A percentile compares a stretch with the other conserved stretches of the same genome.
These are phyloP conservation scores for Rhododendron henanense DNA, from an alignment of 148 eudicot species.

Conservation along the genomic window DNA sequence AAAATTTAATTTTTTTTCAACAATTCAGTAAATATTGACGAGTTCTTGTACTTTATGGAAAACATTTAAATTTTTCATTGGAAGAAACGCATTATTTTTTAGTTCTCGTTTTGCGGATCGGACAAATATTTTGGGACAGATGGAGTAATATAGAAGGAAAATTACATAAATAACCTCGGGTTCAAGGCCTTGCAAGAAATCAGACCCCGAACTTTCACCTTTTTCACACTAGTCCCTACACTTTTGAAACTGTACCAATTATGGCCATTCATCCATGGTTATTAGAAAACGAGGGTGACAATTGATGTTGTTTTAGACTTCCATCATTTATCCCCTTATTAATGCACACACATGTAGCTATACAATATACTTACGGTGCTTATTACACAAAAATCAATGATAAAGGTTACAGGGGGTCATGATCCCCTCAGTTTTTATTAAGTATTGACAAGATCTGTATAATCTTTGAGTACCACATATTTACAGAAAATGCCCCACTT, in stretches of 20 bases:
- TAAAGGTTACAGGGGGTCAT: background rate
- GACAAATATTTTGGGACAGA: no score
- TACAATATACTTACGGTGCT: background rate
- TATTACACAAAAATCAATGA: background rate
- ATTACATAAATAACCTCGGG: background rate
- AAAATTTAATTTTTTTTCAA: no score
- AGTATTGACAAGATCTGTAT: background rate
- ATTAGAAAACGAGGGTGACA: background rate
- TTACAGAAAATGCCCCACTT: background rate
- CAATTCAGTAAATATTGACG: no score
- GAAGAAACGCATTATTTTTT: no score
- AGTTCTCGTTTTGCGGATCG: no score
- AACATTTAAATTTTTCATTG: no score
- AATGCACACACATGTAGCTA: background rate
- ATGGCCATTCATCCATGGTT: background rate
- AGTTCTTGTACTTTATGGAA: no score
- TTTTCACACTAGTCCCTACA: background rate
- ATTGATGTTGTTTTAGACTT: no score
- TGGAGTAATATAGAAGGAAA: background rate
- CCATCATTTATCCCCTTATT: background rate
- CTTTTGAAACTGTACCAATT: background rate
- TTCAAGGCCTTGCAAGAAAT: background rate
- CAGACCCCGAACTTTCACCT: background rate
- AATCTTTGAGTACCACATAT: background rate
- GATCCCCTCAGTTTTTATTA: background rate